A percentile compares a stretch with the other conserved stretches of the same genome.
Evolutionary conservation across 805 yeast genomes (phyloP).

Genomic region (Candida tibetensis): DNA sequence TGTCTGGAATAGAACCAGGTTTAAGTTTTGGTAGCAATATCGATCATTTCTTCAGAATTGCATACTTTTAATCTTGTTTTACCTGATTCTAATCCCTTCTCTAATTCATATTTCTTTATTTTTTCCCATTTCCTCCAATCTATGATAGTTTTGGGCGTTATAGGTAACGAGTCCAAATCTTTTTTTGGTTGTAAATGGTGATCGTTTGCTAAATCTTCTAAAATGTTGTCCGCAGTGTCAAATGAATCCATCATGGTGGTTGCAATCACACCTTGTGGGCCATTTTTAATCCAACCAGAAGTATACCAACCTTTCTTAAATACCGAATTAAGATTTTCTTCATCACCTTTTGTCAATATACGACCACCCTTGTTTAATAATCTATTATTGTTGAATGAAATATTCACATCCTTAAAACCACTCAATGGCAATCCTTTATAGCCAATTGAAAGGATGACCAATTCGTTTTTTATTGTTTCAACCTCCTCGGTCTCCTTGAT

Average conservation of each 20-base stretch:
- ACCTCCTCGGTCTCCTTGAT: conserved; percentile 37
- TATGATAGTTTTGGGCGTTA: conserved; percentile 25
- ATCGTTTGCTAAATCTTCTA: conserved; percentile 49
- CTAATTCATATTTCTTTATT: conserved; percentile 53
- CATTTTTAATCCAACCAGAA: conserved; percentile 88
- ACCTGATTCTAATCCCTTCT: conserved; percentile 45
- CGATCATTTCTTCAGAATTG: conserved; percentile 48
- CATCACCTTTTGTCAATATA: conserved; percentile 16
- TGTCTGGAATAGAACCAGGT: conserved; percentile 14
- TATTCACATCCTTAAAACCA: conserved; percentile 49
- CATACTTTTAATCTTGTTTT: conserved; percentile 60
- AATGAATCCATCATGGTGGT: conserved; percentile 84
- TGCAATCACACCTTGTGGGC: conserved; percentile 88
- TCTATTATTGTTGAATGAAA: conserved; percentile 29
- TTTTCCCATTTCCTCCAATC: conserved; percentile 68
- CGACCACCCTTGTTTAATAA: conserved; percentile 37
- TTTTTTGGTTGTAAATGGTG: conserved; percentile 18
- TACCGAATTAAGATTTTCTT: conserved; percentile 18
- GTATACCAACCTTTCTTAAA: conserved; percentile 58
- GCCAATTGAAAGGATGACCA: conserved; percentile 80
- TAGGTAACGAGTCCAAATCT: neutral
- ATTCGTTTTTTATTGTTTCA: conserved; percentile 46
- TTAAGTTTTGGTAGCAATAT: conserved; percentile 15
- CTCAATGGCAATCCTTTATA: conserved; percentile 65
- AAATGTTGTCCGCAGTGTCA: conserved; percentile 63